Conservation (phyloP, 352 stramenopile genomes). For the Globisporangium rhizosaccharum region DNA sequence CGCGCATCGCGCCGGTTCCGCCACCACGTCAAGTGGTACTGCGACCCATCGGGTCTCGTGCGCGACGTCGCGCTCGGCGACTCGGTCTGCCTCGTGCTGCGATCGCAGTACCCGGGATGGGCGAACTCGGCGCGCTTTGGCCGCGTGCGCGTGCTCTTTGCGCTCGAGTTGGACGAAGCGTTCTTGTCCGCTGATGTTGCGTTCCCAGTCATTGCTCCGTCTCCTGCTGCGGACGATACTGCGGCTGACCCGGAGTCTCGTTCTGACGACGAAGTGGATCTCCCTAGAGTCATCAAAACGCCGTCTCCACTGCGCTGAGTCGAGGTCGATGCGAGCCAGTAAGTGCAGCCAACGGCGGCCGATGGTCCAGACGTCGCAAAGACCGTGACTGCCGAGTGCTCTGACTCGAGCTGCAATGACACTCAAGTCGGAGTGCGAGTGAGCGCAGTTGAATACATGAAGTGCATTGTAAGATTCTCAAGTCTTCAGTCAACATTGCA, state of each 20-base stretch:
- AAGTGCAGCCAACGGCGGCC: too few species aligned
- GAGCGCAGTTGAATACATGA: neutral
- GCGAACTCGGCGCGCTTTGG: conserved; percentile 55
- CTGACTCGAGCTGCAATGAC: too few species aligned
- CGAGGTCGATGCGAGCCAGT: too few species aligned
- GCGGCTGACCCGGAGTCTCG: neutral
- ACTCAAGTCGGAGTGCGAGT: neutral
- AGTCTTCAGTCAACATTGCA: neutral
- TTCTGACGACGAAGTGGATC: too few species aligned
- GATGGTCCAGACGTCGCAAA: too few species aligned
- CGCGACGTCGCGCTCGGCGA: conserved; percentile 34
- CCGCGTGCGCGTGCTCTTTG: conserved; percentile 37
- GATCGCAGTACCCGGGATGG: conserved; percentile 49
- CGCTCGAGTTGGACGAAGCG: neutral
- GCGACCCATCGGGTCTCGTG: too few species aligned
- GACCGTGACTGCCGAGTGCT: too few species aligned
- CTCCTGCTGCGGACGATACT: neutral
- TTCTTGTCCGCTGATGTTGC: neutral
- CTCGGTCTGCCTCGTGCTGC: conserved; percentile 39
- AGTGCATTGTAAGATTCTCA: too few species aligned
- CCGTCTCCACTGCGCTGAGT: too few species aligned
- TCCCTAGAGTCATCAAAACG: too few species aligned
- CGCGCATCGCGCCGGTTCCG: too few species aligned
- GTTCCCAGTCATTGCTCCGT: neutral
- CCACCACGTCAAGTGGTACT: too few species aligned